These are phyloP conservation scores for Salicornia ramosissima DNA, from an alignment of 148 eudicot genomes.

Conservation along the genomic window DNA sequence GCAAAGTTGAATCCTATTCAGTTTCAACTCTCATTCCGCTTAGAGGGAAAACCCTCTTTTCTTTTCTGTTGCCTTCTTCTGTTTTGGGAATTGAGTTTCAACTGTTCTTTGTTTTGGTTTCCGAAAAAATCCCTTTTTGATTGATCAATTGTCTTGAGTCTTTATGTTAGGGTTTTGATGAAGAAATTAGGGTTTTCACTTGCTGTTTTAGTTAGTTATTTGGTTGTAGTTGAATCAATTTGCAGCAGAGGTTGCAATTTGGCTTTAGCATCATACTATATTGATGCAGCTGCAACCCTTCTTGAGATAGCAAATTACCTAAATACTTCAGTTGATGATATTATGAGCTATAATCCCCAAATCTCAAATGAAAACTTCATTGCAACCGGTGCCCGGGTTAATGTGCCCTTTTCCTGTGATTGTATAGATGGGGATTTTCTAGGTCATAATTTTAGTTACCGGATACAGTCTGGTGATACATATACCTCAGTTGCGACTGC, in stretches of 20 bases:
- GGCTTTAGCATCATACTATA: conserved; percentile 57
- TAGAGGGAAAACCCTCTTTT: neutral
- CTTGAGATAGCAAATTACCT: conserved; percentile 26
- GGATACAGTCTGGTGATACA: conserved; percentile 32
- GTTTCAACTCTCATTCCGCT: neutral
- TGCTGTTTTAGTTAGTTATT: conserved; percentile 9
- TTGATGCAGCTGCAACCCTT: conserved; percentile 23
- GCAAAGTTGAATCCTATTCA: neutral
- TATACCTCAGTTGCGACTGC: conserved; percentile 34
- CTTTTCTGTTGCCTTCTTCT: too few relatives aligned
- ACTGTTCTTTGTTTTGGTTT: neutral
- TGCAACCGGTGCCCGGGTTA: conserved; percentile 22
- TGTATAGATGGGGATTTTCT: conserved; percentile 44
- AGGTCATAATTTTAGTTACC: conserved; percentile 48
- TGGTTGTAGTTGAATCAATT: conserved; percentile 28
- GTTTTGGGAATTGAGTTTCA: too few relatives aligned
- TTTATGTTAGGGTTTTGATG: conserved; percentile 5
- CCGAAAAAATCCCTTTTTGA: neutral
- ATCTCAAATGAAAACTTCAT: conserved; percentile 35
- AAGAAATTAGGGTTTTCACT: conserved; percentile 21
- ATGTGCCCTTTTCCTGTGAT: conserved; percentile 61
- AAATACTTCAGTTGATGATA: conserved; percentile 5
- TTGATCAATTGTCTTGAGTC: neutral
- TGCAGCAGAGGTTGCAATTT: conserved; percentile 47
- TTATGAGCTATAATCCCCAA: conserved; percentile 41